A percentile compares a stretch with the other conserved stretches of the same genome.
Conservation (phyloP, 2,329 filamentous ascomycete species). For the Amylocarpus encephaloides region DNA sequence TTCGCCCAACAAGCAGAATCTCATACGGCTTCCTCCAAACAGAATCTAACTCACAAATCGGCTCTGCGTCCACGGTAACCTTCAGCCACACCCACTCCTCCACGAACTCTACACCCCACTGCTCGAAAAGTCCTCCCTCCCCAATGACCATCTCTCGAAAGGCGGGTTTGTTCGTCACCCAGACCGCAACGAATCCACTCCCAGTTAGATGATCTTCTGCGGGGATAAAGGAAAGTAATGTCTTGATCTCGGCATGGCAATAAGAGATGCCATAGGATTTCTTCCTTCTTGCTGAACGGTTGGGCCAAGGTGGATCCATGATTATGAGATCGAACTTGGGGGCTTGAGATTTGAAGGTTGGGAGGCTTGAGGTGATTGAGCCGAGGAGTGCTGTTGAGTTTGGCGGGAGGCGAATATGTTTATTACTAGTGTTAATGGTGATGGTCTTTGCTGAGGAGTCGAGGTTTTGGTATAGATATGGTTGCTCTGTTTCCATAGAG, state of each 20-base stretch:
- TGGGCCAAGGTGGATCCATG: constrained; percentile 77
- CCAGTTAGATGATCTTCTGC: constrained; percentile 47
- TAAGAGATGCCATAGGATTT: constrained; percentile 44
- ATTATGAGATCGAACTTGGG: constrained; percentile 61
- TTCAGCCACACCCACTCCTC: constrained; percentile 80
- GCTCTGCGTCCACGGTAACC: constrained; percentile 57
- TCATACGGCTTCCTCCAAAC: constrained; percentile 73
- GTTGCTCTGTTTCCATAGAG: too few relatives aligned
- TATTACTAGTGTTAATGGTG: not conserved
- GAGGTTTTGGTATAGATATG: constrained; percentile 1
- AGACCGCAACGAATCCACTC: constrained; percentile 59
- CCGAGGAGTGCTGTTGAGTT: constrained; percentile 43
- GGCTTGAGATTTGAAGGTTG: constrained; percentile 37
- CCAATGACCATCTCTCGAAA: constrained; percentile 48
- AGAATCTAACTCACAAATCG: constrained; percentile 54
- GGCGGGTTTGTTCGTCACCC: constrained; percentile 68
- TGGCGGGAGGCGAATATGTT: constrained; percentile 31
- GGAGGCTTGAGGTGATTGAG: constrained; percentile 38
- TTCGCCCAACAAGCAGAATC: constrained; percentile 53
- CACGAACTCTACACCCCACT: constrained; percentile 58
- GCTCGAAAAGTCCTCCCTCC: constrained; percentile 51
- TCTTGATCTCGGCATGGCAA: constrained; percentile 38
- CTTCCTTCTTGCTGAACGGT: constrained; percentile 62
- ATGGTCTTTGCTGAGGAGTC: not conserved
- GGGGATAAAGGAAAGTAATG: constrained; percentile 49